A percentile compares a stretch with the other conserved stretches of the same genome.
These are phyloP conservation scores for Pleurotus pulmonarius DNA, from an alignment of 768 basidiomycete genomes.

Conservation along the genomic window DNA sequence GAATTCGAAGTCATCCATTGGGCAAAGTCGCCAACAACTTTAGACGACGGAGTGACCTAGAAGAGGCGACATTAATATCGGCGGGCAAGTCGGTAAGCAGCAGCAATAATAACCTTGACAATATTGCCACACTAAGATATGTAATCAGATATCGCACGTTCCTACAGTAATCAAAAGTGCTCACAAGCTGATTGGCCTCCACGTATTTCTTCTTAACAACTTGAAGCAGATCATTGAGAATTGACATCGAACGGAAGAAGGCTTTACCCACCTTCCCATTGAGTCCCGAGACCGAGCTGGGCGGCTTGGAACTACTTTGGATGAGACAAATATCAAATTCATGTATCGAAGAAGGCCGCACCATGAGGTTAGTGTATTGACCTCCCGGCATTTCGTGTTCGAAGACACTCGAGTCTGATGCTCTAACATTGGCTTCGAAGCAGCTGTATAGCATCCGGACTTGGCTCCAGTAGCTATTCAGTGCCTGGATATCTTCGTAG, in stretches of 20 bases:
- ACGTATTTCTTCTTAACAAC: slow-evolving; percentile 99
- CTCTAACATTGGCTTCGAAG: slow-evolving; percentile 97
- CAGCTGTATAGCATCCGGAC: slow-evolving; percentile 92
- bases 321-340: slow-evolving; percentile 14
- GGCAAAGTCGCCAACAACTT: slow-evolving; percentile 98
- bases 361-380: slow-evolving; percentile 92
- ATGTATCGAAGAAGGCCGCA: slow-evolving; percentile 31
- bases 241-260: slow-evolving; percentile 6
- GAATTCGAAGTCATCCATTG: slow-evolving; percentile 99
- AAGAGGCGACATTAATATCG: neutral
- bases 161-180: slow-evolving; percentile 17
- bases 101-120: slow-evolving; percentile 60
- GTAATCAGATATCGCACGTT: no score
- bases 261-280: slow-evolving; percentile 72
- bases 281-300: slow-evolving; percentile 93
- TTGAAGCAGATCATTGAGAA: slow-evolving; percentile 22
- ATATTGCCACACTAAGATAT: slow-evolving; percentile 83
- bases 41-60: slow-evolving; percentile 95
- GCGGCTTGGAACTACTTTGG: slow-evolving; percentile 88
- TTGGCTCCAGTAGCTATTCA: slow-evolving; percentile 98
- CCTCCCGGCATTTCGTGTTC: slow-evolving; percentile 99
- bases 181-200: slow-evolving; percentile 91
- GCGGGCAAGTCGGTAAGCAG: no score
- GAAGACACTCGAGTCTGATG: slow-evolving; percentile 97
- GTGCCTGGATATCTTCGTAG: slow-evolving; percentile 93